These are phyloP conservation scores for Pseudoturritis turrita DNA, from an alignment of 345 rosid species.

Conservation along the genomic window DNA sequence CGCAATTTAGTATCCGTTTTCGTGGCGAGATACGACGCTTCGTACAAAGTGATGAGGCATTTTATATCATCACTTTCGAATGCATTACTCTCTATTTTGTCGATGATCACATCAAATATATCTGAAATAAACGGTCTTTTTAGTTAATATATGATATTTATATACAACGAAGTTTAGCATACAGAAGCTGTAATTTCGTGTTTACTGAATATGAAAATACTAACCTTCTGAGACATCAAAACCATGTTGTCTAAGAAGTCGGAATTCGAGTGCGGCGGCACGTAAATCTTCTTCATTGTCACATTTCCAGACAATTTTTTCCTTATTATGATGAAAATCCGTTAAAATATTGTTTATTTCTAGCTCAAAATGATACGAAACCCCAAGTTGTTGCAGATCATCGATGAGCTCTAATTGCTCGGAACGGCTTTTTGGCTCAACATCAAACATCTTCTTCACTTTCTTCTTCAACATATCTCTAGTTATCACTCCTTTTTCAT, in stretches of 20 bases:
- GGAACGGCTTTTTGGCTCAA: not conserved
- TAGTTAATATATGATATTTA: not conserved
- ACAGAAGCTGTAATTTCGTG: not conserved
- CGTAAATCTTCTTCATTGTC: not conserved
- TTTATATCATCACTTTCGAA: not conserved
- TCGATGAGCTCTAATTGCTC: constrained; percentile 9
- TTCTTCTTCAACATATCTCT: constrained; percentile 2
- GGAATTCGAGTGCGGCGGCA: constrained; percentile 18
- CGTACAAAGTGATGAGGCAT: constrained; percentile 34
- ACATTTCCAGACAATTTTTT: not conserved
- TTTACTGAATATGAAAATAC: not conserved
- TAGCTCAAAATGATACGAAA: constrained; percentile 40
- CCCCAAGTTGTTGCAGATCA: constrained; percentile 23
- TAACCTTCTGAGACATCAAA: constrained; percentile 23
- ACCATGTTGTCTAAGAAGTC: constrained; percentile 34
- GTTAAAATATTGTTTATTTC: constrained; percentile 21
- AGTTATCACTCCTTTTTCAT: not conserved
- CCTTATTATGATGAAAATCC: not conserved
- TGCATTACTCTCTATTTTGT: constrained; percentile 22
- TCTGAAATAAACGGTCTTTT: constrained; percentile 1
- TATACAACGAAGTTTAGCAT: not conserved
- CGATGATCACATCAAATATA: constrained; percentile 24
- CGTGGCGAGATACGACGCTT: constrained; percentile 29
- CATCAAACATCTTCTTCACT: not conserved
- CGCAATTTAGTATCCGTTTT: constrained; percentile 30